phyloP scores from a whole-genome alignment of 352 stramenopile species.

The Globisporangium rhizosaccharum region DNA sequence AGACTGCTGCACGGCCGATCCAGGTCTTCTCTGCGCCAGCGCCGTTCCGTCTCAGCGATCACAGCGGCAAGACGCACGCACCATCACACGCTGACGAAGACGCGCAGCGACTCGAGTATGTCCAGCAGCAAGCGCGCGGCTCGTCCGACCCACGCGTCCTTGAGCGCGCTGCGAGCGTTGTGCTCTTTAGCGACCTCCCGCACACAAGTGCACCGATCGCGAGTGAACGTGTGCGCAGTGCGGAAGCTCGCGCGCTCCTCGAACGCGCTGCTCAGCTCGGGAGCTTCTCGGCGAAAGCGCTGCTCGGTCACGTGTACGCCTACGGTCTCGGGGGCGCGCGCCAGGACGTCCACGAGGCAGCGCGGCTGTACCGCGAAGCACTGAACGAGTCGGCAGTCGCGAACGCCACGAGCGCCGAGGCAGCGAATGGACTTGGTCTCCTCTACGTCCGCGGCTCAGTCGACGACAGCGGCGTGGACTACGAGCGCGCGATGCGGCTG shows the following conservation, averaged over 20 bases:
- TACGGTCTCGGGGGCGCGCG: conserved; percentile 42
- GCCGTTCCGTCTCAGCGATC: conserved; percentile 29
- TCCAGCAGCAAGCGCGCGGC: conserved; percentile 28
- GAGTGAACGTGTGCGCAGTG: conserved; percentile 17
- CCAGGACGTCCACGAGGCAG: conserved; percentile 25
- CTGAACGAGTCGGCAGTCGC: conserved; percentile 23
- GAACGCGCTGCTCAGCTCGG: conserved; percentile 31
- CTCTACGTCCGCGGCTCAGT: conserved; percentile 44
- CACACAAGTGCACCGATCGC: background rate
- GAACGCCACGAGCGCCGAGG: conserved; percentile 23
- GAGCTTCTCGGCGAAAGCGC: conserved; percentile 34
- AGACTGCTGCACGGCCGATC: conserved; percentile 19
- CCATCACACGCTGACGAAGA: conserved; percentile 25
- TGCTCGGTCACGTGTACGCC: conserved; percentile 58
- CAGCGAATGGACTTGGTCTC: conserved; percentile 61
- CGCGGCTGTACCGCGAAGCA: conserved; percentile 41
- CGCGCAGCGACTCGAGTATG: conserved; percentile 38
- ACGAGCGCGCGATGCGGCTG: conserved; percentile 38
- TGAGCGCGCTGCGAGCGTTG: conserved; percentile 44
- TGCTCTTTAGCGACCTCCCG: conserved; percentile 45
- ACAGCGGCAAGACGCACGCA: conserved; percentile 17
- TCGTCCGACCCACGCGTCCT: conserved; percentile 25
- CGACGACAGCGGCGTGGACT: conserved; percentile 23
- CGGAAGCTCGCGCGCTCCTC: conserved; percentile 38
- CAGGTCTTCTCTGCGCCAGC: conserved; percentile 35